A percentile compares a stretch with the other conserved stretches of the same genome.
Conservation (phyloP, 140 eudicot genomes). For the Erigeron philadelphicus region DNA sequence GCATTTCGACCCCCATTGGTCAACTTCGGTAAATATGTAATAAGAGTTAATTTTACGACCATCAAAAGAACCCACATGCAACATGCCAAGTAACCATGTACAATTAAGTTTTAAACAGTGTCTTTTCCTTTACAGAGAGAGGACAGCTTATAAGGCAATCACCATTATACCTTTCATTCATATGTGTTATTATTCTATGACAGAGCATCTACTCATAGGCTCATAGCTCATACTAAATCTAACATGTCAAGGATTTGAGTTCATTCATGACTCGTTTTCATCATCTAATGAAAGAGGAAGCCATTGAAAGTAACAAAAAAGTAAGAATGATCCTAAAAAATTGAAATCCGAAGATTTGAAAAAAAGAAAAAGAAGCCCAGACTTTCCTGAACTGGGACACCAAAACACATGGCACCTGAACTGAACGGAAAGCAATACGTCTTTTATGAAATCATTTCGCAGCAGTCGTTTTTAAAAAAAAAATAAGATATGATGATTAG, state of each 20-base stretch:
- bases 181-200: background rate
- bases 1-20: too few species aligned
- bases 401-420: background rate
- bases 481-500: background rate
- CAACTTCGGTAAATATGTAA: too few species aligned
- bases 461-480: background rate
- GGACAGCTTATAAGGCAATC: too few species aligned
- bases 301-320: background rate
- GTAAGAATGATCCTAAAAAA: background rate
- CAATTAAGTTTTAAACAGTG: too few species aligned
- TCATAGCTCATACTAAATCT: background rate
- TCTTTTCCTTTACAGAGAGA: too few species aligned
- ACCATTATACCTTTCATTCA: too few species aligned
- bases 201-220: background rate
- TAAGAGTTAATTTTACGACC: too few species aligned
- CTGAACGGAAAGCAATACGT: background rate
- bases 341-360: background rate
- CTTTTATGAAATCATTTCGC: background rate
- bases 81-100: too few species aligned
- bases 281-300: background rate
- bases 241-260: background rate
- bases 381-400: background rate
- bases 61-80: too few species aligned
- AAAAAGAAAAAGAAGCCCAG: background rate
- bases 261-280: background rate